Evolutionary conservation across 176 grass and related monocot genomes (phyloP), one percentile per base, ranked within the genome.

Genomic region (Phoenix dactylifera): DNA sequence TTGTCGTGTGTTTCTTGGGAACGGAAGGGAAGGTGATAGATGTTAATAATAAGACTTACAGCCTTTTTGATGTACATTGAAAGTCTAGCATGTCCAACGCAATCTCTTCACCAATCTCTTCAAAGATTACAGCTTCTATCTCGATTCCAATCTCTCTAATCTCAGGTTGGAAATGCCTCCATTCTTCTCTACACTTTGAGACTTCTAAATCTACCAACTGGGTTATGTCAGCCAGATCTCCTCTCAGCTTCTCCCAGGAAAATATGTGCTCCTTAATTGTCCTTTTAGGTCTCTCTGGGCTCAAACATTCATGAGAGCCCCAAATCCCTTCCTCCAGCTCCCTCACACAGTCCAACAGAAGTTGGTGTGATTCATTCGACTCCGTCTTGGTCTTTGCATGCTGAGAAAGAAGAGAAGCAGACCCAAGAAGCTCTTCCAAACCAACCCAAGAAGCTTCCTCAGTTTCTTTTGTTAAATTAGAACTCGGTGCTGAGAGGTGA

Each of bases 91-190:
- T 75, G 72, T 86, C 88, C 0, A 74, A 15, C 23, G 89, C 72
- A 59, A 76, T 67, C 62, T 99, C 87, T 52, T 66, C 79, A 51
- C 70, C 65, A 16, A 98, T 98, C 26, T 98, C 94, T 39, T 93
- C 94, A 66, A 99, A 89, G 73, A 99, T 93, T 30, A 89, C 59
- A 18, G 63, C 73, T 79, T 99, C 94, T 18, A 99, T 89, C 79
- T 76, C 70, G 51, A 28, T 20, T 24, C 84, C 85, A 65, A 93
- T 80, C 74, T 78, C 74, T 61, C 50, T 22, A 6, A 62, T 74
- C 64, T 89, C 82, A 1, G 52, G 67, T 60, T 17, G 49, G 14
- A 58, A 50, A 75, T 68, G 75, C 6, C 64, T 64, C 94, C 85
- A 93, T 15, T 79, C 81, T 68, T 57, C 73, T 60, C 35, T 17